Evolutionary conservation across 2,329 filamentous ascomycete species (phyloP), one percentile per base, ranked within the genome.

Genomic region (Colletotrichum shisoi): DNA sequence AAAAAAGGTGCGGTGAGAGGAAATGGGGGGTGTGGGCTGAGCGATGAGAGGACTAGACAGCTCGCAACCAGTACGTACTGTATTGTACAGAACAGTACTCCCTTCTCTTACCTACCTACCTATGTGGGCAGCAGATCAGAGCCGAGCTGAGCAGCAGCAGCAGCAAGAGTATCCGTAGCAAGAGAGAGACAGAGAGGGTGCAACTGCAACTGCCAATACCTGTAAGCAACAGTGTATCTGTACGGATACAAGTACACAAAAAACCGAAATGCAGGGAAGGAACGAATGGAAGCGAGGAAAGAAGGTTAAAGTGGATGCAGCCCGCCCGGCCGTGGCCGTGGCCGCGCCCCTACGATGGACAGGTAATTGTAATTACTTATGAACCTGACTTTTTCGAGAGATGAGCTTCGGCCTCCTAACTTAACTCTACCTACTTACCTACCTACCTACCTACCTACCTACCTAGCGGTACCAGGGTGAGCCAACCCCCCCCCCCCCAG

Each of bases 251-350:
- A 9, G 45, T n/a, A 21, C 40, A 7, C 13, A n/a, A 17, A n/a
- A 44, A 19, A 19, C 24, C 24, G 4, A 11, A 37, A 21, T 31
- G 54, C 54, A 44, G 54, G 40, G 21, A 46, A 57, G 24, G 56
- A 57, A 57, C 56, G 56, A 67, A 67, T 67, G 54, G 64, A 67
- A 57, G 52, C 42, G 48, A 63, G 59, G 52, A 67, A 64, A 67
- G 64, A 67, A 67, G 64, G 53, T 67, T 67, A 51, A 64, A 59
- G 64, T 63, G 64, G 64, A 27, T 51, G 48, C 48, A 42, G 54
- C 42, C 62, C 60, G 40, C 46, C 46, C 45, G 49, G 17, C 31
- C 44, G 27, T 44, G 27, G 46, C 39, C 39, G 27, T 27, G 27
- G 27, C 27, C 27, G 27, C 8, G 27, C 27, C 27, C 27, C 27